Evolutionary conservation across 2,329 filamentous ascomycete species (phyloP).

Genomic region (Fusarium sp.): DNA sequence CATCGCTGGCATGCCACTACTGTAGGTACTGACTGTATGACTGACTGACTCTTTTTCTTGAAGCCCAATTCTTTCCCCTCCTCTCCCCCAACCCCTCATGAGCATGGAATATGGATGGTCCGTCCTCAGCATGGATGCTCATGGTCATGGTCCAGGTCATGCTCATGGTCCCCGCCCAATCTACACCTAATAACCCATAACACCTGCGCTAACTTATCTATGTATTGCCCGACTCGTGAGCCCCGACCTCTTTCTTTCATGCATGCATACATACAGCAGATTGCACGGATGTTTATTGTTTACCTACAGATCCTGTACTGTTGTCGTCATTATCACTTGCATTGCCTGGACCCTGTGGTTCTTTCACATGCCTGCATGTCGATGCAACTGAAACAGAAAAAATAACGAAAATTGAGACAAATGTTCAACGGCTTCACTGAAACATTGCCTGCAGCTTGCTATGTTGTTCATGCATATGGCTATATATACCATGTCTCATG

Average conservation of each 20-base stretch:
- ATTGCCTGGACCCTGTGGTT: conserved; percentile 14
- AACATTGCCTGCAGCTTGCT: conserved; percentile 27
- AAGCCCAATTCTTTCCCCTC: conserved; percentile 21
- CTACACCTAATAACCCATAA: conserved; percentile 13
- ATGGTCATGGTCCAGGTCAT: background rate
- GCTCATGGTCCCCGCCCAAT: conserved; percentile 19
- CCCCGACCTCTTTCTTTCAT: conserved; percentile 31
- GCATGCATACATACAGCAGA: background rate
- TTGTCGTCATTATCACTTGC: conserved; percentile 40
- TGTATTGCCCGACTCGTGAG: conserved; percentile 32
- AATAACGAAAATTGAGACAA: background rate
- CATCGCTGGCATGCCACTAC: conserved; percentile 10
- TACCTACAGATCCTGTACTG: conserved; percentile 16
- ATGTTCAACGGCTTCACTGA: conserved; percentile 16
- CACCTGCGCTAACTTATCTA: background rate
- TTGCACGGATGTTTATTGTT: conserved; percentile 26
- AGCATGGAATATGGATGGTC: conserved; percentile 11
- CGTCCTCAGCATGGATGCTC: conserved; percentile 7
- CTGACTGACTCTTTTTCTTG: conserved; percentile 2
- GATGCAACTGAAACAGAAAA: conserved; percentile 6
- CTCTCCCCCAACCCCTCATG: conserved; percentile 24
- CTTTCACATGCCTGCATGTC: conserved; percentile 30
- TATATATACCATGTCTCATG: conserved; percentile 35
- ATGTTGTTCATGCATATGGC: conserved; percentile 25
- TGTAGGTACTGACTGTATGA: background rate